Conservation (phyloP, 2,329 filamentous ascomycete genomes). For the Huntiella moniliformis region DNA sequence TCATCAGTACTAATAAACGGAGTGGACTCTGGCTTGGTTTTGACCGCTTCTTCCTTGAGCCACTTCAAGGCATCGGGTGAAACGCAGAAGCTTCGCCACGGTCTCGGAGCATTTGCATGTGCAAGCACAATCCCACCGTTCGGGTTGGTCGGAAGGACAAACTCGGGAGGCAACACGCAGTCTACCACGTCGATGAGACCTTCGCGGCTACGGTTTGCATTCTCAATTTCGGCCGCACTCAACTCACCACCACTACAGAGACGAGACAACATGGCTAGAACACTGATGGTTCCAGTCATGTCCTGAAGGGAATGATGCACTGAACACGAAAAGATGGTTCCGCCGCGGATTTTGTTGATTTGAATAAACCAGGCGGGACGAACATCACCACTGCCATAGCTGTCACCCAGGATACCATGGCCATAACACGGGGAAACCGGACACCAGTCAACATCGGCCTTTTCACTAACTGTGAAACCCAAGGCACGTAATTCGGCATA, state of each 20-base stretch:
- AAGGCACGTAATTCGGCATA: not conserved
- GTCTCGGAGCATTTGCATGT: no score
- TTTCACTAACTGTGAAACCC: not conserved
- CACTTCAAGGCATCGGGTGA: no score
- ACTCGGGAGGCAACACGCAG: not conserved
- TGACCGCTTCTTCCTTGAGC: not conserved
- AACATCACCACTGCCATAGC: not conserved
- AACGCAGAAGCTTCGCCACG: no score
- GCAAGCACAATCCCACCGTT: no score
- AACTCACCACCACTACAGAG: not conserved
- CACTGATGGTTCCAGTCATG: not conserved
- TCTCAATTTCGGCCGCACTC: not conserved
- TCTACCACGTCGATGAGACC: not conserved
- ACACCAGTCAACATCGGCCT: not conserved
- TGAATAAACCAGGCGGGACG: not conserved
- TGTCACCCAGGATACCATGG: not conserved
- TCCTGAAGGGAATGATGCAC: not conserved
- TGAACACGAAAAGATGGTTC: not conserved
- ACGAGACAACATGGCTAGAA: not conserved
- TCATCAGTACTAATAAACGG: conserved; percentile 3
- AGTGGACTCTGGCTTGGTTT: not conserved
- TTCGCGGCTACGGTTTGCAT: not conserved
- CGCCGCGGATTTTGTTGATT: conserved; percentile 1
- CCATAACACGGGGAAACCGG: not conserved
- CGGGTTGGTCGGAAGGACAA: not conserved